Evolutionary conservation across 169 alveolate species (phyloP).

Genomic region (Pseudocohnilembus persalinus): DNA sequence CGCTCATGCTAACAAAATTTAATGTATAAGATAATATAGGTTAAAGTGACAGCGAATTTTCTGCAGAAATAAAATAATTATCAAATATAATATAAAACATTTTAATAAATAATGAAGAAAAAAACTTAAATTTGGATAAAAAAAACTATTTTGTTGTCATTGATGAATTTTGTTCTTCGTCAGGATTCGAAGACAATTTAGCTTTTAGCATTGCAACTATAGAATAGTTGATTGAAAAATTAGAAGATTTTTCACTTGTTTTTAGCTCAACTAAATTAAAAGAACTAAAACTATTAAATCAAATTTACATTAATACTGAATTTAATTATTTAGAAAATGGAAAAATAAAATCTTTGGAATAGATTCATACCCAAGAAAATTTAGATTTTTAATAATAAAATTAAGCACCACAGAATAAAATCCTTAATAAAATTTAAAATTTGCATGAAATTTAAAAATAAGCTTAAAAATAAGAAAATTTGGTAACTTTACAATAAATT

Average conservation of each 20-base stretch:
- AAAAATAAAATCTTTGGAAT: no score
- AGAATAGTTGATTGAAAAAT: background rate
- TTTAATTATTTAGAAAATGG: no score
- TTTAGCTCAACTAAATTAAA: background rate
- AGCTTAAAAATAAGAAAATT: no score
- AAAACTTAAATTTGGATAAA: no score
- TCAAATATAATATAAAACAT: background rate
- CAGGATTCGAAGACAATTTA: background rate
- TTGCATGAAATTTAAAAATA: no score
- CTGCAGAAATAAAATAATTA: background rate
- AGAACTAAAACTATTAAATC: background rate
- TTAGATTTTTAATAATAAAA: no score
- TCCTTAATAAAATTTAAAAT: no score
- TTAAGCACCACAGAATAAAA: no score
- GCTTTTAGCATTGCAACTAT: background rate
- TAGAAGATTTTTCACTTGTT: background rate
- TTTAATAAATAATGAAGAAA: no score
- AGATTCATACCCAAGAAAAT: no score
- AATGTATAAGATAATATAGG: background rate
- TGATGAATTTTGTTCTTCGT: background rate
- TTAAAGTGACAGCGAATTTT: background rate
- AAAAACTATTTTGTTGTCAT: no score
- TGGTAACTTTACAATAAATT: no score
- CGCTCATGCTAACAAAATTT: background rate
- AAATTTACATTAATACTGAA: background rate